A percentile compares a stretch with the other conserved stretches of the same genome.
phyloP scores from a whole-genome alignment of 2,329 filamentous ascomycete species.

The Penicillium glabrum region DNA sequence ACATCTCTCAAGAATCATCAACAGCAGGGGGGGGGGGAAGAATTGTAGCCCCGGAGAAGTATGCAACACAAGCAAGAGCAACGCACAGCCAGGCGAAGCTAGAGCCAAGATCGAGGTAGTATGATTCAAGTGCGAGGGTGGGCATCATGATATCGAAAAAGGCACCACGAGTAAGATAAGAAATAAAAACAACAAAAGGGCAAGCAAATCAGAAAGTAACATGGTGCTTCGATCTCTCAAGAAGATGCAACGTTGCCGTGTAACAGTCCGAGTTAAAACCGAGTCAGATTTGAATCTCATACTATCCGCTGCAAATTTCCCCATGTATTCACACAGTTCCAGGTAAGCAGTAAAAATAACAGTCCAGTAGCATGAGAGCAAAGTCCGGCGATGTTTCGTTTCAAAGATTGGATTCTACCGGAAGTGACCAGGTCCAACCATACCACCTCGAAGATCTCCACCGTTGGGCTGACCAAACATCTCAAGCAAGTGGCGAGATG shows the following conservation, averaged over 20 bases:
- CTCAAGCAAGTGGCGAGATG: constrained; percentile 43
- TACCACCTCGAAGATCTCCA: constrained; percentile 36
- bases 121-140: constrained; percentile 5
- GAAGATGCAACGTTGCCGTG: constrained; percentile 13
- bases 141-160: constrained; percentile 15
- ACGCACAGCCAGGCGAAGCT: constrained; percentile 14
- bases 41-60: background rate
- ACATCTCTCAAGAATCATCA: constrained; percentile 13
- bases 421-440: constrained; percentile 38
- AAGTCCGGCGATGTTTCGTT: background rate
- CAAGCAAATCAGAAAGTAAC: background rate
- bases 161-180: constrained; percentile 17
- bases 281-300: constrained; percentile 8
- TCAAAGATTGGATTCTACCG: constrained; percentile 23
- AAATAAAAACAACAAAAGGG: background rate
- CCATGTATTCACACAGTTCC: constrained; percentile 13
- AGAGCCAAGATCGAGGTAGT: constrained; percentile 10
- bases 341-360: constrained; percentile 6
- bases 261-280: constrained; percentile 7
- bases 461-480: constrained; percentile 43
- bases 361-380: constrained; percentile 1
- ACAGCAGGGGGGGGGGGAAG: background rate
- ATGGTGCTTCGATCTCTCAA: constrained; percentile 19
- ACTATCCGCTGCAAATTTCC: constrained; percentile 10
- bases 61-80: constrained; percentile 9